A percentile compares a stretch with the other conserved stretches of the same genome.
Evolutionary conservation across 495 filamentous ascomycete species (phyloP).

Genomic region (Trichocladium antarcticum): DNA sequence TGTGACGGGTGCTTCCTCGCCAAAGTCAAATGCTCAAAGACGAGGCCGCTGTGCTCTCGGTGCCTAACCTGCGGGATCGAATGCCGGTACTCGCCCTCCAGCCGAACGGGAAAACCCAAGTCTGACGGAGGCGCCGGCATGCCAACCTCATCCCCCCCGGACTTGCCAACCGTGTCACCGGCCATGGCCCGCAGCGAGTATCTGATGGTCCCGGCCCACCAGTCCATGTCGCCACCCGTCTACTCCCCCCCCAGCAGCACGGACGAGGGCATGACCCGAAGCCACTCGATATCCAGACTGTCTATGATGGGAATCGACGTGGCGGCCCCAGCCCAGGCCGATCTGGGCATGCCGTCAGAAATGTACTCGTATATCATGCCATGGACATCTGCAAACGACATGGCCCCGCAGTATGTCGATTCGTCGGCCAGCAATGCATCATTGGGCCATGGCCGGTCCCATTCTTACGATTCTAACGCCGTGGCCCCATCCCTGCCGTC

Average conservation of each 20-base stretch:
- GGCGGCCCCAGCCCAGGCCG: constrained; percentile 25
- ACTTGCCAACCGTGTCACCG: not conserved
- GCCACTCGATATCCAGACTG: constrained; percentile 28
- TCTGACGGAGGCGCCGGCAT: constrained; percentile 25
- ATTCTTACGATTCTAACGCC: constrained; percentile 25
- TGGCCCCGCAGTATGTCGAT: constrained; percentile 23
- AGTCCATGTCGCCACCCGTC: constrained; percentile 9
- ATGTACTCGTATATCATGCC: constrained; percentile 16
- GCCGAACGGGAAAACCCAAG: constrained; percentile 37
- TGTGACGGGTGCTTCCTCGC: constrained; percentile 47
- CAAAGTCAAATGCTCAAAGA: constrained; percentile 46
- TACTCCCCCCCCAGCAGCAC: constrained; percentile 26
- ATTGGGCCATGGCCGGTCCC: constrained; percentile 22
- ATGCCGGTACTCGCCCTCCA: constrained; percentile 42
- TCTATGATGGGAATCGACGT: constrained; percentile 25
- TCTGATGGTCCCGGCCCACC: constrained; percentile 16
- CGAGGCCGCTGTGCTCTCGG: constrained; percentile 38
- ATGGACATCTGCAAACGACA: constrained; percentile 28
- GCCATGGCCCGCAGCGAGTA: constrained; percentile 22
- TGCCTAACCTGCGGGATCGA: constrained; percentile 38
- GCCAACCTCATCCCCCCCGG: constrained; percentile 10
- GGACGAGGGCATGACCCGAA: constrained; percentile 28
- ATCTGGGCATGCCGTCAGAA: too few relatives aligned
- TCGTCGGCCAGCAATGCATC: constrained; percentile 20
- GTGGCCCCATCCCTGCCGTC: constrained; percentile 23